phyloP scores from a whole-genome alignment of 139 green algal genomes.

The Chlorella sp. region DNA sequence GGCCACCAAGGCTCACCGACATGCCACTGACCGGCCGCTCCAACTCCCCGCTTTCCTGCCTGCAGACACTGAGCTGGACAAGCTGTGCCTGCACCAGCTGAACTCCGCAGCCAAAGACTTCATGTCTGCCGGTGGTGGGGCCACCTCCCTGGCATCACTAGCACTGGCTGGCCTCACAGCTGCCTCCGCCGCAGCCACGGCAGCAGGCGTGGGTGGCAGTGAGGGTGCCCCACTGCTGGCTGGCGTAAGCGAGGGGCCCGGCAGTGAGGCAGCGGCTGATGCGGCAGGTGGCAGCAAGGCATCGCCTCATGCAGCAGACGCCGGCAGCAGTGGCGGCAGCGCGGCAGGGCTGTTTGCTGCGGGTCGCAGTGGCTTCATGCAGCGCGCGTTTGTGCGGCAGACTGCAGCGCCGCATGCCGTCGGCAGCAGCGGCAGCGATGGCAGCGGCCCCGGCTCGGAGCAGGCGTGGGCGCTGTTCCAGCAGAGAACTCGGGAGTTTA shows the following conservation, averaged over 20 bases:
- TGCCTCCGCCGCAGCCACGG: neutral
- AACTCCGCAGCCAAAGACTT: constrained; percentile 41
- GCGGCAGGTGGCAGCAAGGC: neutral
- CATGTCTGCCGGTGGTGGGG: constrained; percentile 20
- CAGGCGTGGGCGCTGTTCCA: constrained; percentile 43
- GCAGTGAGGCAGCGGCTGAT: too few species aligned
- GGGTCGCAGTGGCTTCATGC: constrained; percentile 25
- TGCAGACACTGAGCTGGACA: constrained; percentile 70
- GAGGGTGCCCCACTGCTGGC: too few species aligned
- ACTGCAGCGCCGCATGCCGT: neutral
- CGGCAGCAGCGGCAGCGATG: neutral
- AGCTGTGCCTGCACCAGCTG: constrained; percentile 62
- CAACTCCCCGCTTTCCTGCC: too few species aligned
- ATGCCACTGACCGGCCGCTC: too few species aligned
- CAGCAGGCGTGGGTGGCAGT: too few species aligned
- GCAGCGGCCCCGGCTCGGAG: neutral
- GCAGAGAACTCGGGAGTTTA: constrained; percentile 82
- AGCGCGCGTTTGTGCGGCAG: constrained; percentile 29
- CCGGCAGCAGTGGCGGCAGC: neutral
- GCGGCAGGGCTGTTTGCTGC: too few species aligned
- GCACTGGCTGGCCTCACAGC: constrained; percentile 24
- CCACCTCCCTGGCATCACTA: constrained; percentile 34
- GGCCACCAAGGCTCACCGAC: too few species aligned
- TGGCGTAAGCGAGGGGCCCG: too few species aligned
- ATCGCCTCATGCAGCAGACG: neutral